Conservation (phyloP, 345 rosid genomes). For the Hibiscus tridactylites region DNA sequence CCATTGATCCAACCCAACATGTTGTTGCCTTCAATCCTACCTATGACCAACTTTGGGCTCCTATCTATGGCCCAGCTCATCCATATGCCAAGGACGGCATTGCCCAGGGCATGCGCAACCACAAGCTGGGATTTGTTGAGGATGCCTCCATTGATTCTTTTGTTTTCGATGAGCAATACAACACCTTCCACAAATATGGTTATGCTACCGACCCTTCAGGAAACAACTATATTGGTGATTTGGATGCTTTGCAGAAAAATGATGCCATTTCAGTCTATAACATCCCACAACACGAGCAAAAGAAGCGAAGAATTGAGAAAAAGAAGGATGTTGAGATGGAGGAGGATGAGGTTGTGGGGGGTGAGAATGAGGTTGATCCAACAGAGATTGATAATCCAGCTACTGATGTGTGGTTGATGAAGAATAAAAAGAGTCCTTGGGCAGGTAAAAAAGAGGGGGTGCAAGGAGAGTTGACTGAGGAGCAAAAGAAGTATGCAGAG, state of each 20-base stretch:
- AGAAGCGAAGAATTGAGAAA: conserved; percentile 56
- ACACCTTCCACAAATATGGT: conserved; percentile 81
- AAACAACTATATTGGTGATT: conserved; percentile 65
- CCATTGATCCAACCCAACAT: conserved; percentile 78
- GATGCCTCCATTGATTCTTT: conserved; percentile 81
- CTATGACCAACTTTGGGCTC: conserved; percentile 92
- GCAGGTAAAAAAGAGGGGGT: conserved; percentile 84
- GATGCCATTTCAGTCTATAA: conserved; percentile 69
- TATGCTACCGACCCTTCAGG: conserved; percentile 90
- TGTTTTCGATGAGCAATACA: conserved; percentile 85
- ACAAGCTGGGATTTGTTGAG: conserved; percentile 93
- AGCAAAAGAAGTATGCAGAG: conserved; percentile 95
- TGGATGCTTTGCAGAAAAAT: conserved; percentile 52
- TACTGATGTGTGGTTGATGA: conserved; percentile 64
- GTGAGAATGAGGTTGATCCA: conserved; percentile 20
- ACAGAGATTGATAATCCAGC: conserved; percentile 74
- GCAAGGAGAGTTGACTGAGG: conserved; percentile 76
- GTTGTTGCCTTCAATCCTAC: conserved; percentile 69
- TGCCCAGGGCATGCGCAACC: conserved; percentile 95
- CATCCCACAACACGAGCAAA: conserved; percentile 76
- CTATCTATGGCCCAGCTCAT: conserved; percentile 75
- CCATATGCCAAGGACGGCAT: conserved; percentile 91
- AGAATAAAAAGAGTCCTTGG: conserved; percentile 93
- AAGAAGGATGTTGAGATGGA: conserved; percentile 35
- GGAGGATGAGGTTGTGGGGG: conserved; percentile 18